These are phyloP conservation scores for Trichosporon sp. DNA, from an alignment of 1,284 basidiomycete species.

Conservation along the genomic window DNA sequence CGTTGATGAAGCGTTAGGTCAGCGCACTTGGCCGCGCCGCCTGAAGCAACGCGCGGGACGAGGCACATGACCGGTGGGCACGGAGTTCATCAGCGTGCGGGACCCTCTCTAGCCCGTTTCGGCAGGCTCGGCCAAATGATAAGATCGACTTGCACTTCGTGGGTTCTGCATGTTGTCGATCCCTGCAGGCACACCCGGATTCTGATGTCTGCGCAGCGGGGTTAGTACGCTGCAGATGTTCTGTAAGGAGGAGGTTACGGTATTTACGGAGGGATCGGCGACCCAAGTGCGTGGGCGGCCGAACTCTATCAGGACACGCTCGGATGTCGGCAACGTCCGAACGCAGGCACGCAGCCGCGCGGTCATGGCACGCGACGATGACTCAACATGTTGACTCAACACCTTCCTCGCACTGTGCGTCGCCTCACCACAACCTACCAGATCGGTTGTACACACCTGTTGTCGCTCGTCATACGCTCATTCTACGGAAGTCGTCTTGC, in stretches of 20 bases:
- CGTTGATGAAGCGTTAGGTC: background rate
- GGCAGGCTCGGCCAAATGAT: constrained; percentile 18
- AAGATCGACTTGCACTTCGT: background rate
- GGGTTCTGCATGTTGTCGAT: background rate
- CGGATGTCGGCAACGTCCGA: constrained; percentile 13
- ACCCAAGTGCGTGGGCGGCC: background rate
- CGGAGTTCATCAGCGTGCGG: constrained; percentile 1
- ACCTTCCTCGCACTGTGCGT: background rate
- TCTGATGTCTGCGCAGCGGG: background rate
- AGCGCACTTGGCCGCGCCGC: background rate
- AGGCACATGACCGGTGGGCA: constrained; percentile 13
- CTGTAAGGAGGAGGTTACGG: background rate
- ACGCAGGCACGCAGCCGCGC: constrained; percentile 1
- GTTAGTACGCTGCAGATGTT: constrained; percentile 3
- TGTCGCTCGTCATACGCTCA: background rate
- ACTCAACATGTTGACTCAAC: constrained; percentile 9
- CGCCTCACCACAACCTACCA: background rate
- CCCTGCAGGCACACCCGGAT: background rate
- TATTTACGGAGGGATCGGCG: background rate
- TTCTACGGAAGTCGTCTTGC: background rate
- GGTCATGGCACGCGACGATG: background rate
- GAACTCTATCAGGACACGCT: background rate
- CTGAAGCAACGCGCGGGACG: background rate
- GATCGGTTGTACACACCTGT: too few relatives aligned
- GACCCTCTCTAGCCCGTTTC: background rate